Evolutionary conservation across 177 flowering plant species (phyloP).

Genomic region (Vitis hybrid): DNA sequence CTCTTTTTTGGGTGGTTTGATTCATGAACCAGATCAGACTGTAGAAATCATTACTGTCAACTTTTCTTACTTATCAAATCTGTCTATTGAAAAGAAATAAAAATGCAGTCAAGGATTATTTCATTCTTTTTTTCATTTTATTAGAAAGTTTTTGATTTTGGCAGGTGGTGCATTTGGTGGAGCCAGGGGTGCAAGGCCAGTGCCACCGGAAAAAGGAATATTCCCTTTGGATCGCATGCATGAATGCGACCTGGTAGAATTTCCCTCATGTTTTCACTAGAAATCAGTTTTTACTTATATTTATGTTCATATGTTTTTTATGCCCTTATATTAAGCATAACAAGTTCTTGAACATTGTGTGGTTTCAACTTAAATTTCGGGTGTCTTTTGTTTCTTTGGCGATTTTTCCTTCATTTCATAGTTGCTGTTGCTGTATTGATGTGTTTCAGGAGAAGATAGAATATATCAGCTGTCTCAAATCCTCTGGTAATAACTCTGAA

Average conservation of each 20-base stretch:
- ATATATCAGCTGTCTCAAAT: constrained; percentile 74
- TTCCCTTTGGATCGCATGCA: constrained; percentile 94
- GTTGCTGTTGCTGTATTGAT: neutral
- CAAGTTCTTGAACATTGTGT: neutral
- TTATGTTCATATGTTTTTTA: neutral
- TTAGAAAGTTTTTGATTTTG: constrained; percentile 1
- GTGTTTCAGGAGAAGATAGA: constrained; percentile 80
- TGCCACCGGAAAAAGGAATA: constrained; percentile 94
- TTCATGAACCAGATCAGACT: too few species aligned
- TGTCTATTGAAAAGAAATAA: too few species aligned
- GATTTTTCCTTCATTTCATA: neutral
- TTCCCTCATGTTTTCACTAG: constrained; percentile 1
- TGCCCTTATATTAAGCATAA: neutral
- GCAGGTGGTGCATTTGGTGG: constrained; percentile 99
- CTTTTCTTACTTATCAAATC: too few species aligned
- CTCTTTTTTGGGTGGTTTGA: too few species aligned
- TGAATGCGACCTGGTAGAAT: constrained; percentile 79
- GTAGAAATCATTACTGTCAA: too few species aligned
- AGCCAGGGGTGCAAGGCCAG: constrained; percentile 77
- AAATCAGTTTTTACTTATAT: neutral
- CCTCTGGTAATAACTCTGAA: constrained; percentile 75
- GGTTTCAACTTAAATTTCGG: neutral
- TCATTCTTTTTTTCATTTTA: neutral
- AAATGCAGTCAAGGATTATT: neutral
- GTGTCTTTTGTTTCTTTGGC: neutral